phyloP scores from a whole-genome alignment of 2,329 filamentous ascomycete species.

The Fusarium humuli region DNA sequence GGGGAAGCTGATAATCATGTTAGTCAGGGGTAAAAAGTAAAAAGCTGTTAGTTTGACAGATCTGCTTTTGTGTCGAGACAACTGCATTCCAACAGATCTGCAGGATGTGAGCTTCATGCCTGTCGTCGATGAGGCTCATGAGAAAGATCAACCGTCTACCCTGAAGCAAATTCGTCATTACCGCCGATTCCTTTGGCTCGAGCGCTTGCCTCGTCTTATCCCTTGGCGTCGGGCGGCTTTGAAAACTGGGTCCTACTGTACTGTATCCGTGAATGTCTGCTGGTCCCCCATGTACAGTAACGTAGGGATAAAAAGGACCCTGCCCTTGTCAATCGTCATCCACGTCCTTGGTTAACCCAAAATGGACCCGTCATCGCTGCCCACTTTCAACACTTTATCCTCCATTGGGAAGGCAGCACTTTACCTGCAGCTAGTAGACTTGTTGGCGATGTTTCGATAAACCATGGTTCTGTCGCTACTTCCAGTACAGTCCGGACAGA shows the following conservation, averaged over 20 bases:
- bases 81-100: constrained; percentile 23
- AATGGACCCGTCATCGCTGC: constrained; percentile 33
- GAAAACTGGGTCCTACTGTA: constrained; percentile 5
- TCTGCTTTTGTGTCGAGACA: background rate
- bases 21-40: constrained; percentile 20
- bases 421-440: constrained; percentile 23
- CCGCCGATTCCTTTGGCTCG: constrained; percentile 1
- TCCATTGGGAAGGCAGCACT: constrained; percentile 31
- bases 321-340: constrained; percentile 15
- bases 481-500: background rate
- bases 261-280: background rate
- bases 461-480: background rate
- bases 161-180: constrained; percentile 22
- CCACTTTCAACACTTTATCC: constrained; percentile 28
- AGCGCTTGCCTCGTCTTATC: constrained; percentile 26
- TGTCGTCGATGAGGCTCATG: constrained; percentile 4
- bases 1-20: background rate
- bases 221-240: constrained; percentile 30
- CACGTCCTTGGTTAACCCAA: constrained; percentile 19
- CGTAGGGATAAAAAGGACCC: background rate
- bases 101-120: constrained; percentile 9
- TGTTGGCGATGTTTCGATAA: constrained; percentile 10
- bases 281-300: background rate
- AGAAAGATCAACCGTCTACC: constrained; percentile 6
- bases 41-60: background rate